Evolutionary conservation across 108 stramenopile species (phyloP).

Genomic region (Pseudonitzschia multistriata): DNA sequence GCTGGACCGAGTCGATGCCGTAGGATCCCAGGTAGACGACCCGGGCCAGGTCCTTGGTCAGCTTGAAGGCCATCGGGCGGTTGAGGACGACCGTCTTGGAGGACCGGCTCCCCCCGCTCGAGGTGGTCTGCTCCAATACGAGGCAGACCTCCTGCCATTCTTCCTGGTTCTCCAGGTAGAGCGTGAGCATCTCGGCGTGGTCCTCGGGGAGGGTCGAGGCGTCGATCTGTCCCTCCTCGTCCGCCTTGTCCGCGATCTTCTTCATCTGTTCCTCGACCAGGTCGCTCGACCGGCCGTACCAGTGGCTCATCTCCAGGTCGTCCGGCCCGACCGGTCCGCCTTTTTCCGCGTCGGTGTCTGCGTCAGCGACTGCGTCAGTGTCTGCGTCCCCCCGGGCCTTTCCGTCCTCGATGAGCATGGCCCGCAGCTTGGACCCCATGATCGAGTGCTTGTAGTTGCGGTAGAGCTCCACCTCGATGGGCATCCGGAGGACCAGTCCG

Average conservation of each 20-base stretch:
- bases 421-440: conserved; percentile 46
- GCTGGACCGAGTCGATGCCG: conserved; percentile 17
- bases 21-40: conserved; percentile 62
- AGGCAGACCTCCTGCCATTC: conserved; percentile 84
- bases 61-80: conserved; percentile 78
- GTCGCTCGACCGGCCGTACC: conserved; percentile 55
- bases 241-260: conserved; percentile 40
- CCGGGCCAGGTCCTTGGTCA: conserved; percentile 60
- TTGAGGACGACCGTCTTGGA: conserved; percentile 66
- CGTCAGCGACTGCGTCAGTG: too few relatives aligned
- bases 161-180: conserved; percentile 75
- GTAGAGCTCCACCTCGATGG: conserved; percentile 75
- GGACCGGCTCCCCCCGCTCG: conserved; percentile 19
- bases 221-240: conserved; percentile 64
- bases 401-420: conserved; percentile 25
- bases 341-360: too few relatives aligned
- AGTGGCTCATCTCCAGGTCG: conserved; percentile 37
- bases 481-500: conserved; percentile 76
- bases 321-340: not conserved
- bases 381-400: too few relatives aligned
- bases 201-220: conserved; percentile 36
- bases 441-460: conserved; percentile 49
- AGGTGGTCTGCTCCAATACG: conserved; percentile 42
- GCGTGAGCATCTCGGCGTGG: conserved; percentile 49
- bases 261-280: conserved; percentile 55